phyloP scores from a whole-genome alignment of 768 basidiomycete genomes.

The Boletus rubroflammeus region DNA sequence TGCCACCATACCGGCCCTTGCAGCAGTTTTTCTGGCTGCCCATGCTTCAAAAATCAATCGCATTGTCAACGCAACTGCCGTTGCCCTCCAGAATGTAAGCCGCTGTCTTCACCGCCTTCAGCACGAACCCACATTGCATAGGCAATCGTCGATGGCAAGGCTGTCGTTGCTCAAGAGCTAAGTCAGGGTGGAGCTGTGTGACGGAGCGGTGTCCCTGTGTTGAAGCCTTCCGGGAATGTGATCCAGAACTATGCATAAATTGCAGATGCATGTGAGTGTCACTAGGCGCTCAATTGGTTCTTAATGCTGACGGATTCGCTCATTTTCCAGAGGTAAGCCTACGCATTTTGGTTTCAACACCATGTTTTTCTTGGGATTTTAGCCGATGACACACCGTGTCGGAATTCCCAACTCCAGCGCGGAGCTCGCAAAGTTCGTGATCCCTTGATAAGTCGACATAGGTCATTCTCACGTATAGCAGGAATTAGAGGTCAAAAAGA shows the following conservation, averaged over 20 bases:
- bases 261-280: slow-evolving; percentile 48
- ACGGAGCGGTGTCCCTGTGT: slow-evolving; percentile 51
- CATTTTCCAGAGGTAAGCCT: slow-evolving; percentile 25
- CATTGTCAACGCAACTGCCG: slow-evolving; percentile 57
- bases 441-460: background rate
- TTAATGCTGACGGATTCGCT: background rate
- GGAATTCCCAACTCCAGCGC: slow-evolving; percentile 49
- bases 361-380: background rate
- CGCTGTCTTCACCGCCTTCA: background rate
- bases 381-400: slow-evolving; percentile 38
- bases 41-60: slow-evolving; percentile 46
- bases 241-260: slow-evolving; percentile 56
- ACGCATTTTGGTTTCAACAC: background rate
- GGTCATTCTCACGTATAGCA: slow-evolving; percentile 20
- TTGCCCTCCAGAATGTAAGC: slow-evolving; percentile 50
- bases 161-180: slow-evolving; percentile 44
- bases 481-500: slow-evolving; percentile 42
- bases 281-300: background rate
- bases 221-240: slow-evolving; percentile 54
- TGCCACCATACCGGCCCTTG: slow-evolving; percentile 62
- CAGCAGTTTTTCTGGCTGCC: slow-evolving; percentile 37
- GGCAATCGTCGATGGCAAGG: slow-evolving; percentile 56
- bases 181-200: slow-evolving; percentile 31
- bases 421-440: slow-evolving; percentile 41
- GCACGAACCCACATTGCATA: slow-evolving; percentile 20